Percentiles rank a stretch among this genome's conserved stretches.
phyloP scores from a whole-genome alignment of 1,139 yeast genomes.

The Zygotorulaspora mrakii region DNA sequence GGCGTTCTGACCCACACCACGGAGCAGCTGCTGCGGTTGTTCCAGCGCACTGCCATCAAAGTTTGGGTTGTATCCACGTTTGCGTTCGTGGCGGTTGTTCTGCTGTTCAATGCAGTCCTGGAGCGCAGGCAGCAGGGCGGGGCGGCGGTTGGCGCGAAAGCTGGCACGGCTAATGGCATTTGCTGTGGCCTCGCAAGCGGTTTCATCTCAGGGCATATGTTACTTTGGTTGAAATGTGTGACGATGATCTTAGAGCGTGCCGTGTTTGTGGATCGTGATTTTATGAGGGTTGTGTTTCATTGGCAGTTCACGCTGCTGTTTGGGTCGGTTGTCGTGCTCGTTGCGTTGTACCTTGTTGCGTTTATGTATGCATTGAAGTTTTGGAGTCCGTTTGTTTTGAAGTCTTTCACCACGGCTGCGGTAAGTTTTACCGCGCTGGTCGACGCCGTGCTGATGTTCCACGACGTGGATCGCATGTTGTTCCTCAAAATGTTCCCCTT shows the following conservation, averaged over 20 bases:
- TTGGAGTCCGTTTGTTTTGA: slow-evolving; percentile 47
- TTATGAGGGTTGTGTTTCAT: slow-evolving; percentile 70
- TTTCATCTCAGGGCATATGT: slow-evolving; percentile 77
- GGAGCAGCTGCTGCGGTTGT: no score
- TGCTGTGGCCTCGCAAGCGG: slow-evolving; percentile 72
- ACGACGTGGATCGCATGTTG: neutral
- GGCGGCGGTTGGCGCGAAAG: no score
- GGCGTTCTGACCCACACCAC: no score
- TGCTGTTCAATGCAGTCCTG: no score
- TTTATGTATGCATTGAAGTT: slow-evolving; percentile 24
- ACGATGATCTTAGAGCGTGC: slow-evolving; percentile 49
- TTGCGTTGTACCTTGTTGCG: neutral
- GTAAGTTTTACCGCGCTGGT: slow-evolving; percentile 40
- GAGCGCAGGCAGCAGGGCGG: no score
- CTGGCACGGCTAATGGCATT: no score
- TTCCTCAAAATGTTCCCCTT: neutral
- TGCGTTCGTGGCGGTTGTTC: no score
- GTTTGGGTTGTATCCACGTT: no score
- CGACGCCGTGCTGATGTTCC: neutral
- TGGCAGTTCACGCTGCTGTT: slow-evolving; percentile 44
- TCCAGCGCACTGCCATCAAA: no score
- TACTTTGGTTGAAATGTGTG: slow-evolving; percentile 77
- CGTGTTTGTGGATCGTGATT: slow-evolving; percentile 57
- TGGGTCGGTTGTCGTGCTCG: slow-evolving; percentile 18
- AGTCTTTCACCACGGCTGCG: slow-evolving; percentile 54